phyloP scores from a whole-genome alignment of 2,329 filamentous ascomycete genomes.

The Xylaria sp. region DNA sequence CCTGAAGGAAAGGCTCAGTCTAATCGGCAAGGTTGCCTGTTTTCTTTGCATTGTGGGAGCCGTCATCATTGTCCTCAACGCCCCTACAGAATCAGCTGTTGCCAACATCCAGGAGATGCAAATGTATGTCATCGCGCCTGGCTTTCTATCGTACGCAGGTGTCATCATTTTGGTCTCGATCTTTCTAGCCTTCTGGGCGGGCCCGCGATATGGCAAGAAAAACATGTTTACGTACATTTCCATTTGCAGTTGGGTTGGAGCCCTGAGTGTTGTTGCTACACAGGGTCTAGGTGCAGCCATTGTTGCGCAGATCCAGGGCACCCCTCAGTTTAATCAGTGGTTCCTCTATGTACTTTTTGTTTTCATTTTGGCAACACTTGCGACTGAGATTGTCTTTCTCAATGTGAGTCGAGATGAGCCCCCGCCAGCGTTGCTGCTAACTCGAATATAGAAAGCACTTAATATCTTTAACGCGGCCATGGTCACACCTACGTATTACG shows the following conservation, averaged over 20 bases:
- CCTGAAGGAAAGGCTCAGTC: slow-evolving; percentile 90
- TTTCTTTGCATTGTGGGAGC: slow-evolving; percentile 94
- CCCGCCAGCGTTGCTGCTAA: slow-evolving; percentile 40
- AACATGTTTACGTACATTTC: slow-evolving; percentile 97
- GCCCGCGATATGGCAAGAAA: slow-evolving; percentile 89
- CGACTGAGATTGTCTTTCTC: slow-evolving; percentile 93
- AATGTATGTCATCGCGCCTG: slow-evolving; percentile 80
- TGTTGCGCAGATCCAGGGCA: slow-evolving; percentile 80
- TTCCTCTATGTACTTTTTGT: slow-evolving; percentile 91
- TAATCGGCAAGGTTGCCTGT: slow-evolving; percentile 94
- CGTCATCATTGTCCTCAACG: slow-evolving; percentile 93
- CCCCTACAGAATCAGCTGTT: slow-evolving; percentile 83
- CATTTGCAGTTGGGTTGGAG: slow-evolving; percentile 94
- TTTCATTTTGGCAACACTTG: slow-evolving; percentile 85
- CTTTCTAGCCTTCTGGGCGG: slow-evolving; percentile 79
- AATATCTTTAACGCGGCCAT: slow-evolving; percentile 97
- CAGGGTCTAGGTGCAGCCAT: slow-evolving; percentile 93
- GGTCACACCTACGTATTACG: slow-evolving; percentile 98
- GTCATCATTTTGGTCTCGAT: slow-evolving; percentile 76
- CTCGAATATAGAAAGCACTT: slow-evolving; percentile 81
- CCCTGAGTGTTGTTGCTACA: slow-evolving; percentile 91
- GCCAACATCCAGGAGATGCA: slow-evolving; percentile 92
- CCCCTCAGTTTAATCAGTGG: slow-evolving; percentile 94
- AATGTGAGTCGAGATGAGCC: slow-evolving; percentile 69
- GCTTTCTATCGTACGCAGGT: slow-evolving; percentile 84